Evolutionary conservation across 1,139 yeast species (phyloP).

Genomic region (Candida sp.): DNA sequence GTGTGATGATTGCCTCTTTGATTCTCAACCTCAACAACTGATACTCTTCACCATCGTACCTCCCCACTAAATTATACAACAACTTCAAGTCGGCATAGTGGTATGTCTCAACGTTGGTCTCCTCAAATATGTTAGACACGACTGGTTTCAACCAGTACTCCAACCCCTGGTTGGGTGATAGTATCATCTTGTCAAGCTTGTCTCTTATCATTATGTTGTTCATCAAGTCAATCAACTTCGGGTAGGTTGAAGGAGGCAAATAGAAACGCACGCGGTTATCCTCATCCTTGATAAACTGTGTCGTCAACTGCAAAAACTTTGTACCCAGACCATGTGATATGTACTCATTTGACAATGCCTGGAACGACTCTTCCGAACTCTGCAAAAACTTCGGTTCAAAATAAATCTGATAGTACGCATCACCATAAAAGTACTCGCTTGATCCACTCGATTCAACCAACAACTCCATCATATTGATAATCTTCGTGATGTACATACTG

Average conservation of each 20-base stretch:
- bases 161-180: slow-evolving; percentile 60
- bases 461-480: slow-evolving; percentile 73
- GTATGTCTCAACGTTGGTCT: slow-evolving; percentile 17
- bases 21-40: slow-evolving; percentile 55
- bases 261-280: slow-evolving; percentile 57
- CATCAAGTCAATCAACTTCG: slow-evolving; percentile 58
- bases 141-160: slow-evolving; percentile 53
- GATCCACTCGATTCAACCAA: slow-evolving; percentile 46
- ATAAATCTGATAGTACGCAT: slow-evolving; percentile 60
- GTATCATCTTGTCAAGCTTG: slow-evolving; percentile 50
- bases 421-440: slow-evolving; percentile 38
- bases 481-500: slow-evolving; percentile 59
- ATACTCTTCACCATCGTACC: slow-evolving; percentile 57
- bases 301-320: slow-evolving; percentile 57
- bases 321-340: slow-evolving; percentile 46
- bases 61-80: slow-evolving; percentile 53
- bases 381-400: slow-evolving; percentile 72
- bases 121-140: slow-evolving; percentile 22
- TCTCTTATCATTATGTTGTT: slow-evolving; percentile 67
- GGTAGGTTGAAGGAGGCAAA: slow-evolving; percentile 57
- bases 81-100: slow-evolving; percentile 34
- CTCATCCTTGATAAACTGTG: slow-evolving; percentile 61
- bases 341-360: slow-evolving; percentile 47
- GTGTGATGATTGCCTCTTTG: slow-evolving; percentile 48
- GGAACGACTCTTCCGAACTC: slow-evolving; percentile 61